A percentile compares a stretch with the other conserved stretches of the same genome.
Evolutionary conservation across 129 eudicot species (phyloP).

Genomic region (Pulicaria dysenterica): DNA sequence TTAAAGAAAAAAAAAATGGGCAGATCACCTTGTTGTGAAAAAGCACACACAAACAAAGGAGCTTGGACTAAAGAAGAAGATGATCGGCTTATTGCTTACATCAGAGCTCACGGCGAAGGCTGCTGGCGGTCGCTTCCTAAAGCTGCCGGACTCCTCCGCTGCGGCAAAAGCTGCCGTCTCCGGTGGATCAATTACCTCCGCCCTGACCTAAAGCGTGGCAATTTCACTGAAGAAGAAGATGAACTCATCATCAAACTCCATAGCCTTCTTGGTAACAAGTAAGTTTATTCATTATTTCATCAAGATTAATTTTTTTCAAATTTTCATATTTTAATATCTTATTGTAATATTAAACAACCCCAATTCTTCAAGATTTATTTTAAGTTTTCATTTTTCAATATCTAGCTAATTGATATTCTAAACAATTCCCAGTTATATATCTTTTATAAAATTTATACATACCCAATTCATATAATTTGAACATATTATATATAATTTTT

Average conservation of each 20-base stretch:
- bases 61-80: constrained; percentile 99
- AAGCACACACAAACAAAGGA: constrained; percentile 98
- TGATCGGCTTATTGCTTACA: constrained; percentile 76
- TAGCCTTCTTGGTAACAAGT: constrained; percentile 95
- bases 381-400: constrained; percentile 6
- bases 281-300: constrained; percentile 12
- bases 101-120: constrained; percentile 89
- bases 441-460: not conserved
- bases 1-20: constrained; percentile 54
- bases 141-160: constrained; percentile 96
- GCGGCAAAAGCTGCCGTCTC: constrained; percentile 98
- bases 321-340: not conserved
- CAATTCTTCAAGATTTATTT: not conserved
- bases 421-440: not conserved
- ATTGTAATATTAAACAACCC: not conserved
- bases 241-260: constrained; percentile 88
- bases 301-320: not conserved
- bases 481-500: not conserved
- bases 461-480: not conserved
- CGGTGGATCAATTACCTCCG: constrained; percentile 94
- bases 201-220: constrained; percentile 94
- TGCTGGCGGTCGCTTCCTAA: constrained; percentile 98
- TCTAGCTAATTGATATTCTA: not conserved
- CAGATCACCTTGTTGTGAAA: constrained; percentile 98
- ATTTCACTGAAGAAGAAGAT: constrained; percentile 88